phyloP scores from a whole-genome alignment of 441 rosid species.

The Kokia cookei region DNA sequence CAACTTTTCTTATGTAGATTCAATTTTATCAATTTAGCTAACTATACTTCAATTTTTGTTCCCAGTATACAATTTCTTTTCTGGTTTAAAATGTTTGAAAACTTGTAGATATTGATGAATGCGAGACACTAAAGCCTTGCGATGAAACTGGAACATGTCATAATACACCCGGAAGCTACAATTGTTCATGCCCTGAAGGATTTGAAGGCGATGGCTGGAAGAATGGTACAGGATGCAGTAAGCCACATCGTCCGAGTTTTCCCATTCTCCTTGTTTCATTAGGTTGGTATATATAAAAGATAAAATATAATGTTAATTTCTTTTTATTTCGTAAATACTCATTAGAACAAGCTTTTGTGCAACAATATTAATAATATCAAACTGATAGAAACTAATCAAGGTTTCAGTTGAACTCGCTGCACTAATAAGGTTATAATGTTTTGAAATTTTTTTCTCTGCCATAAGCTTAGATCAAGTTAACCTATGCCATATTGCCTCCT shows the following conservation, averaged over 20 bases:
- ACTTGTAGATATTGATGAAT: slow-evolving; percentile 3
- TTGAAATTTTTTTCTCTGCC: too few relatives aligned
- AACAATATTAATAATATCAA: too few relatives aligned
- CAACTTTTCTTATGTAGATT: not conserved
- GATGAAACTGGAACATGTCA: not conserved
- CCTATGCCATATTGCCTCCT: too few relatives aligned
- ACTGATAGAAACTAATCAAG: too few relatives aligned
- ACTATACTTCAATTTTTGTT: not conserved
- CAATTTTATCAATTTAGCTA: not conserved
- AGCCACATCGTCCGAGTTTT: not conserved
- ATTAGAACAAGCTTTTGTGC: too few relatives aligned
- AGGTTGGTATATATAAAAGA: not conserved
- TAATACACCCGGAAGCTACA: not conserved
- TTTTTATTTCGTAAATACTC: not conserved
- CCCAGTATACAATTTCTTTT: not conserved
- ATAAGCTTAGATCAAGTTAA: too few relatives aligned
- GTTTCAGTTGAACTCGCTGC: too few relatives aligned
- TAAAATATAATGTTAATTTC: too few relatives aligned
- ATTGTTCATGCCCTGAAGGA: not conserved
- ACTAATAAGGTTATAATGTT: too few relatives aligned
- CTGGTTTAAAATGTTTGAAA: not conserved
- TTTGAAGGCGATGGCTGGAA: not conserved
- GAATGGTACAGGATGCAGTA: not conserved
- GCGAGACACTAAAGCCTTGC: not conserved
- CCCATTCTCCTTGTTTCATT: not conserved